Base-by-base conservation (phyloP, 352 stramenopile species). In the Blastocystis sp. region DNA sequence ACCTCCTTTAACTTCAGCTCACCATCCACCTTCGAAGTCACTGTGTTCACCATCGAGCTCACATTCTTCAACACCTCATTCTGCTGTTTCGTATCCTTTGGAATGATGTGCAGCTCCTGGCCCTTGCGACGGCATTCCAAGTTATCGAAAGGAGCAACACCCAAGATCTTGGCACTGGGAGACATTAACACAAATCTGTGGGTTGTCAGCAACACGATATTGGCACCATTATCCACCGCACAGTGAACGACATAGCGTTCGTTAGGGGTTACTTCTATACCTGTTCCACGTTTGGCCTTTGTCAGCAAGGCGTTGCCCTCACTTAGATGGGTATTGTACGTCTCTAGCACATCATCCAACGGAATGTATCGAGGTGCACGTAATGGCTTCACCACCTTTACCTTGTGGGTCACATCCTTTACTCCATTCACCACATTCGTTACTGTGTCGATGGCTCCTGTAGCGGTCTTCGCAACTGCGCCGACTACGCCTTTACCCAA, bases 331-430 rank as follows among this genome's bases (percentile, higher is more conserved):
- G 18, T 4, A 43, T 79, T 88, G 47, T 88, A 88, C 1, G 77
- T 23, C 66, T 79, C 62, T 47, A 88, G 77, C 62, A 88, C 66
- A 34, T 76, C 53, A 64, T 76, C 62, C 62, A 88, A 54, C 7
- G 77, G 77, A n/a, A 88, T 88, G 55, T 88, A 88, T 11, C 77
- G 62, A 34, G 77, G 77, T 41, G 37, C 41, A 64, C 77, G 77
- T 0, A 88, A 39, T n/a, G 62, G 62, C 29, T 76, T 29, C 43
- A 88, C 43, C 18, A 59, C 63, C 62, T 88, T 76, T 61, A 76
- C 77, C 50, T 88, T 88, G 50, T 88, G 62, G 18, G 77, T 20
- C n/a, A 88, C 43, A 41, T 88, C 66, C 77, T 88, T 88, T 54
- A 76, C 77, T 4, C 13, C 61, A 29, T 88, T 63, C 62, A 88